phyloP scores from a whole-genome alignment of 148 eudicot genomes.

The Cornus suecica region DNA sequence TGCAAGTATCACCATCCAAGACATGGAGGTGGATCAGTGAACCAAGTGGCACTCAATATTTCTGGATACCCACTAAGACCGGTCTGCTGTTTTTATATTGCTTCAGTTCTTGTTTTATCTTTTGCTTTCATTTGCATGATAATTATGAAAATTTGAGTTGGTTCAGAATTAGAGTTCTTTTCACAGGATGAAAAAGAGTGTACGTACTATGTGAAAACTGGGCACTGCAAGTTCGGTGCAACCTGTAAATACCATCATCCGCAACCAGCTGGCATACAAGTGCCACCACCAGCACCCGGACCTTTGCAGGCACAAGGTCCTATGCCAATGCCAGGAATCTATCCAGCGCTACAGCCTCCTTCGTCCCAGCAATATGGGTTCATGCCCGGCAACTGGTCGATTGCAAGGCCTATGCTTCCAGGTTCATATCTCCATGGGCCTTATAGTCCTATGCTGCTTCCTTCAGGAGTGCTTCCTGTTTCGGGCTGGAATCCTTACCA shows the following conservation, averaged over 20 bases:
- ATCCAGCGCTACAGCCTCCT: constrained; percentile 48
- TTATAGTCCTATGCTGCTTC: constrained; percentile 63
- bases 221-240: constrained; percentile 89
- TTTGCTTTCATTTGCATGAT: neutral
- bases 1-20: constrained; percentile 98
- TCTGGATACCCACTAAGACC: constrained; percentile 85
- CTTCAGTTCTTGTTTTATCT: neutral
- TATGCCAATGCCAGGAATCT: constrained; percentile 36
- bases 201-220: constrained; percentile 77
- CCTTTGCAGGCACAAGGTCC: constrained; percentile 36
- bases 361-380: constrained; percentile 74
- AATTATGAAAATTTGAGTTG: neutral
- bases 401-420: constrained; percentile 66
- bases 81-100: constrained; percentile 37
- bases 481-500: constrained; percentile 84
- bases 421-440: constrained; percentile 73
- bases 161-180: constrained; percentile 1
- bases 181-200: constrained; percentile 96
- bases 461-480: constrained; percentile 78
- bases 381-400: constrained; percentile 64
- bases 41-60: constrained; percentile 46
- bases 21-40: constrained; percentile 61
- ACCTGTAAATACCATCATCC: constrained; percentile 98
- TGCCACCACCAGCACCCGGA: constrained; percentile 41
- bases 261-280: constrained; percentile 50